These are phyloP conservation scores for Penicillium palitans DNA, from an alignment of 2,329 filamentous ascomycete genomes.

Conservation along the genomic window DNA sequence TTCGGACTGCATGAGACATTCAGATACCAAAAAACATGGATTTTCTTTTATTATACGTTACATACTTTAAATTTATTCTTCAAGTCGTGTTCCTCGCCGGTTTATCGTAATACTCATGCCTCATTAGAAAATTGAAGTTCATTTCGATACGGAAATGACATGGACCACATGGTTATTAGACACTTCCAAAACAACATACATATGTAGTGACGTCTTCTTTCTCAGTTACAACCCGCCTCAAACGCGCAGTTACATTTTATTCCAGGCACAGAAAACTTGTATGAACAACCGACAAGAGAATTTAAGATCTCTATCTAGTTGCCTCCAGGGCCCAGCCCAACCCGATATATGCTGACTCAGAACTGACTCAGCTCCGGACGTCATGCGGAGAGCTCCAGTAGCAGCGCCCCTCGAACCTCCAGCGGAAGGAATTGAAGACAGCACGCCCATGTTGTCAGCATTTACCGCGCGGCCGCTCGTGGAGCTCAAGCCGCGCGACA, in stretches of 20 bases:
- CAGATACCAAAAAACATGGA: conserved; percentile 20
- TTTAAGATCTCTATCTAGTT: background rate
- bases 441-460: conserved; percentile 78
- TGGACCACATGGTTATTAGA: too few species aligned
- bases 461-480: conserved; percentile 95
- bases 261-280: too few species aligned
- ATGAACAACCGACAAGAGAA: background rate
- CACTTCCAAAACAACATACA: background rate
- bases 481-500: conserved; percentile 94
- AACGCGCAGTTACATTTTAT: background rate
- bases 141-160: background rate
- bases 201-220: background rate
- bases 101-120: background rate
- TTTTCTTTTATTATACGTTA: conserved; percentile 3
- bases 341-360: conserved; percentile 9
- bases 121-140: background rate
- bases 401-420: conserved; percentile 10
- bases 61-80: conserved; percentile 1
- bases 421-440: conserved; percentile 21
- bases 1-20: conserved; percentile 12
- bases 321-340: background rate
- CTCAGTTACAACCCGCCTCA: background rate
- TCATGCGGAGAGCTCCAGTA: conserved; percentile 15
- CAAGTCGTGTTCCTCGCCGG: background rate
- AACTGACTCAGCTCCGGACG: conserved; percentile 17